Evolutionary conservation across 1,284 basidiomycete genomes (phyloP).

Genomic region (Naganishia sp.): DNA sequence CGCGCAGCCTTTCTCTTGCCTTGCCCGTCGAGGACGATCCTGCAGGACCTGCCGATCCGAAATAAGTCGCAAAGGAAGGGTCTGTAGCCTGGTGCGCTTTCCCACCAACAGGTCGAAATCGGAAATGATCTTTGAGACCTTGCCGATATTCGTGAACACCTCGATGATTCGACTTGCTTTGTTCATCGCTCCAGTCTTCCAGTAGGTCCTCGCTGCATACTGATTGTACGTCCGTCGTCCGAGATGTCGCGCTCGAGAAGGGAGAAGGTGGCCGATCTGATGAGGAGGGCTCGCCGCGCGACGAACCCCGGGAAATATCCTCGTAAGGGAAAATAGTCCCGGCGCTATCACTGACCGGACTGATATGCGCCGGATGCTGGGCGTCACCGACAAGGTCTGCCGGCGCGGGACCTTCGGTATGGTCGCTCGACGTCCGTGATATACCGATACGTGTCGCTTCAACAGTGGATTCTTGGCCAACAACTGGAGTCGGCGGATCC

Average conservation of each 20-base stretch:
- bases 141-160: slow-evolving; percentile 12
- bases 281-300: too few relatives aligned
- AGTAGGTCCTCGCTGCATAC: slow-evolving; percentile 4
- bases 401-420: neutral
- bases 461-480: neutral
- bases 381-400: neutral
- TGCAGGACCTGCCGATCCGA: neutral
- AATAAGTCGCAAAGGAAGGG: neutral
- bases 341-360: slow-evolving; percentile 9
- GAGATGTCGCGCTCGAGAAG: neutral
- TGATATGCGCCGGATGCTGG: neutral
- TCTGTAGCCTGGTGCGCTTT: slow-evolving; percentile 1
- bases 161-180: neutral
- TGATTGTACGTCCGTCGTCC: slow-evolving; percentile 1
- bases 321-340: neutral
- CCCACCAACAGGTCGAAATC: slow-evolving; percentile 8
- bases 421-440: neutral
- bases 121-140: slow-evolving; percentile 6
- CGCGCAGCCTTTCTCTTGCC: slow-evolving; percentile 6
- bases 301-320: too few relatives aligned
- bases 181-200: slow-evolving; percentile 13
- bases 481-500: neutral
- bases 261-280: too few relatives aligned
- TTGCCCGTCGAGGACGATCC: neutral
- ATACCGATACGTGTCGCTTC: neutral